Base-by-base conservation (phyloP, 148 eudicot genomes). In the Linanthus parryae region DNA sequence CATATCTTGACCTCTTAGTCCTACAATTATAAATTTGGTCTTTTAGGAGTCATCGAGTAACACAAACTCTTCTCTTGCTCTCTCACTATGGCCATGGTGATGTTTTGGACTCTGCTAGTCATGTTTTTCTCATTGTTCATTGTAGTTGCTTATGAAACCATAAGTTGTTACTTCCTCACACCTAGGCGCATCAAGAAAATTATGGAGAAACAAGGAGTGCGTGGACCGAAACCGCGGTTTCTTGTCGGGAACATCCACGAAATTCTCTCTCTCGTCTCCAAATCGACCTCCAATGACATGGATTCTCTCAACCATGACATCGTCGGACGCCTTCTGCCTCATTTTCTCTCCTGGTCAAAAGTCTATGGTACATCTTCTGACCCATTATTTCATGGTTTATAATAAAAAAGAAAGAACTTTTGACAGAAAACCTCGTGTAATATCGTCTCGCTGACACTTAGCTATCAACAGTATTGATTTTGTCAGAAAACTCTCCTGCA, bases 311-410 rank as follows among this genome's bases (percentile, higher is more conserved):
- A 56, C 34, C 96, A 88, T 44, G 74, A 74, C 52, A 56, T 84
- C 58, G 96, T 88, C 3, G 55, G 42, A 13, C 96, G 96, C 17
- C 83, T 88, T 49, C 64, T 88, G 37, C 96, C 96, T 1, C 96
- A 88, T 65, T 74, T 48, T 50, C 73, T 84, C 49, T 48, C 57
- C 43, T 88, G 96, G 96, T 84, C 96, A 20, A 64, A 69, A 12
- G 24, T 62, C 33, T 87, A 83, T 42, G 95, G 95, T 87, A 73
- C 8, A 1, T 17, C 0, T 5, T 18, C 21, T 0, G 18, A 13
- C 16, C 1, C 17, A 8, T 26, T 11, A 21, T 19, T 19, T 1
- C 20, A 7, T 48, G 8, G 1, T 27, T 8, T n/a, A 13, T 6
- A 11, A 9, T 18, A 42, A 42, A 42, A n/a, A n/a, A n/a, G n/a